Base-by-base conservation (phyloP, 2,329 filamentous ascomycete species). In the Westerdykella aurantiaca region DNA sequence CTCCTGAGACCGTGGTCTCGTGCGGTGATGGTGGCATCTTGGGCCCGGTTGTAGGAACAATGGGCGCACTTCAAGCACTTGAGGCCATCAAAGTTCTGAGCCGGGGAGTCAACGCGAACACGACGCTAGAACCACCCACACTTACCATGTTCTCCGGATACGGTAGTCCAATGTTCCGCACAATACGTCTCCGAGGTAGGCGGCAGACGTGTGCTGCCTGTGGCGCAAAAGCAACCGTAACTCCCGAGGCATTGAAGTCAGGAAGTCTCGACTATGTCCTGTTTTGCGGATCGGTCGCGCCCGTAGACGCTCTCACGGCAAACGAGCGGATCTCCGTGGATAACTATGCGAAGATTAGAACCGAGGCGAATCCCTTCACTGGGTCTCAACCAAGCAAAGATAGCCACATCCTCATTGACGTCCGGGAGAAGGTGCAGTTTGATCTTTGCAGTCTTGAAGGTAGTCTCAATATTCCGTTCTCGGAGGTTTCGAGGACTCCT, bases 1-100 rank as follows among this genome's bases (percentile, higher is more conserved):
- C 91, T 0, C 80, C 87, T 0, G 86, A 86, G 34, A 88, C 81
- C 44, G 84, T 96, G 1, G 76, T 88, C 1, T 88, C 84, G 47
- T 98, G 93, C 59, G 88, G 90, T 34, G 93, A 98, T 63, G 91
- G 90, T 9, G 93, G 93, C 0, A 89, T 98, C 7, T 60, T 98
- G 1, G 93, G 93, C 0, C 90, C 93, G 0, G 89, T 96, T 0
- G 93, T 98, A 0, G 93, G 93, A 0, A 77, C 82, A 0, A 96
- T 98, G 88, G 93, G 93, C 6, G 83, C 95, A 0, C 70, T 97
- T 44, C 93, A 97, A 70, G 91, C 93, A 0, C 72, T 95, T 1
- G 89, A 97, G 69, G 82, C 88, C 0, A 82, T 97, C 57, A 93
- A 94, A 63, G 67, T 96, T n/a, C 75, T 96, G 13, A 76, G 80